Evolutionary conservation across 805 yeast species (phyloP).

Genomic region (Cyberlindnera xylosilytica): DNA sequence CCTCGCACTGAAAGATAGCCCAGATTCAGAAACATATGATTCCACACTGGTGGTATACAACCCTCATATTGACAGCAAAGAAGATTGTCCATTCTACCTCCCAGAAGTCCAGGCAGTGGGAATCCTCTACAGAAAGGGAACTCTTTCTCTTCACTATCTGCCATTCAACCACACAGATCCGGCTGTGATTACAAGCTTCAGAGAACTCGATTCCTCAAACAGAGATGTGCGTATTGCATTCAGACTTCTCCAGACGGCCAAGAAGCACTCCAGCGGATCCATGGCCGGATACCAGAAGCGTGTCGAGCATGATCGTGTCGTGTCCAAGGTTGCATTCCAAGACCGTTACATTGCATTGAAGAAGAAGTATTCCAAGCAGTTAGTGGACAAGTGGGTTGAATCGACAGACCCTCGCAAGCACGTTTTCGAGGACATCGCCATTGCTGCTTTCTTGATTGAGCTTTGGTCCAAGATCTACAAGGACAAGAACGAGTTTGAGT

Average conservation of each 20-base stretch:
- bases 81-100: conserved; percentile 81
- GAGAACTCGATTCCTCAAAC: conserved; percentile 41
- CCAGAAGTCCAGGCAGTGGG: conserved; percentile 84
- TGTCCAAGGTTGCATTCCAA: conserved; percentile 79
- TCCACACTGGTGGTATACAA: conserved; percentile 64
- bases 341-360: conserved; percentile 76
- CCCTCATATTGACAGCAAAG: conserved; percentile 63
- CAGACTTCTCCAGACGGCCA: conserved; percentile 73
- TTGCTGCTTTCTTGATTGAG: conserved; percentile 90
- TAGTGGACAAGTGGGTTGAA: conserved; percentile 88
- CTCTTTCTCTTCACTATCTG: conserved; percentile 69
- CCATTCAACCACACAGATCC: conserved; percentile 46
- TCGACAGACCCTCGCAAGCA: conserved; percentile 93
- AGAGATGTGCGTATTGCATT: conserved; percentile 80
- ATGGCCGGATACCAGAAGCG: conserved; percentile 83
- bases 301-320: conserved; percentile 84
- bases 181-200: conserved; percentile 26
- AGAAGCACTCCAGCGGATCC: conserved; percentile 80
- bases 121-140: conserved; percentile 43
- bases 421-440: conserved; percentile 93
- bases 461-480: conserved; percentile 63
- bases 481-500: conserved; percentile 47
- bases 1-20: conserved; percentile 31
- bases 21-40: conserved; percentile 25
- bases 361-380: conserved; percentile 69